These are phyloP conservation scores for Fusarium sterilihyphosum DNA, from an alignment of 2,329 filamentous ascomycete genomes.

Conservation along the genomic window DNA sequence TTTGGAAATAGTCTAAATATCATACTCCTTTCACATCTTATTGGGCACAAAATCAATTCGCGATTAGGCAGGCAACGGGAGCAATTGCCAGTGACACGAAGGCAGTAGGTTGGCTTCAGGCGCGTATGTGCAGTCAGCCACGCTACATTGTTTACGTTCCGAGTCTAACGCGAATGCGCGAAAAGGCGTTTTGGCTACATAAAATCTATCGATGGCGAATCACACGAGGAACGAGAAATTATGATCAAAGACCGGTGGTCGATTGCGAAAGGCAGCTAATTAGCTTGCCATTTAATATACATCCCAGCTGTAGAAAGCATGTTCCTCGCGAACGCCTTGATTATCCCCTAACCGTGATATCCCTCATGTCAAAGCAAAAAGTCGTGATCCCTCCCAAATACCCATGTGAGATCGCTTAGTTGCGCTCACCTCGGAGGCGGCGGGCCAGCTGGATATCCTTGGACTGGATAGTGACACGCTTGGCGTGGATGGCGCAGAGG, in stretches of 20 bases:
- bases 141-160: neutral
- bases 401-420: slow-evolving; percentile 62
- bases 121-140: rapidly evolving
- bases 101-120: no score
- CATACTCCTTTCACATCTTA: neutral
- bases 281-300: slow-evolving; percentile 54
- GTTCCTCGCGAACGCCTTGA: slow-evolving; percentile 58
- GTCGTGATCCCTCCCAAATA: slow-evolving; percentile 53
- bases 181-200: neutral
- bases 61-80: no score
- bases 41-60: neutral
- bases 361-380: slow-evolving; percentile 52
- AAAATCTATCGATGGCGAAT: neutral
- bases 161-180: rapidly evolving
- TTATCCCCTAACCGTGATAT: slow-evolving; percentile 55
- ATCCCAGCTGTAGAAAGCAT: slow-evolving; percentile 53
- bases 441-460: slow-evolving; percentile 98
- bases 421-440: slow-evolving; percentile 92
- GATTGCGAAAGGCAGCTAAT: slow-evolving; percentile 40
- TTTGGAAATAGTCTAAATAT: neutral
- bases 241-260: slow-evolving; percentile 36
- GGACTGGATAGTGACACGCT: slow-evolving; percentile 97
- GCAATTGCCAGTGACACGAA: neutral
- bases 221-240: slow-evolving; percentile 8
- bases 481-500: slow-evolving; percentile 97